Evolutionary conservation across 768 basidiomycete genomes (phyloP), one percentile per base, ranked within the genome.

Genomic region (Tulasnella sp.): DNA sequence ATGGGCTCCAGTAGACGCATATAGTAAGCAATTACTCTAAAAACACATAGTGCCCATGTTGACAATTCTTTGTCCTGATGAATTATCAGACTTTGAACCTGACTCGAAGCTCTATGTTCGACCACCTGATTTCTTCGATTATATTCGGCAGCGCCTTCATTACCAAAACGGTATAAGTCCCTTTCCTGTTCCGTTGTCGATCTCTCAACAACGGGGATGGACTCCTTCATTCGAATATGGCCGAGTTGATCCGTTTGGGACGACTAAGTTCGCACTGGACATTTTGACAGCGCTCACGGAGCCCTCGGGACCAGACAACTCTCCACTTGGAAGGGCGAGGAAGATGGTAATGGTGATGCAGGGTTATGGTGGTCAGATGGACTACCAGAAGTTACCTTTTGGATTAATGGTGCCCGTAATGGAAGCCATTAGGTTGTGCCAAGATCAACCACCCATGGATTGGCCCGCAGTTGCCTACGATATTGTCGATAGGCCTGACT

Each of bases 381-480:
- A 44, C 58, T 85, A 35, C 69, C 74, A 48, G 65, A n/a, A 66
- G 16, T 63, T 90, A 15, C 79, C 85, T 1, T 62, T 86, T 9
- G 84, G 85, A 0, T 69, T 86, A 25, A 75, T 80, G 1, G 73
- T 80, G 0, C 92, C 93, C 1, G 66, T 98, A 4, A 69, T 81
- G 47, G 95, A 98, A 63, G 86, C 84, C 1, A 70, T 83, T n/a
- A 68, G 88, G 54, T 79, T 81, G 7, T 89, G 87, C 55, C 90
- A 93, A 61, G 65, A 83, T 5, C 73, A 78, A 0, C 86, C 92
- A 2, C 78, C 81, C 1, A 70, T 72, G 3, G 72, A 79, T 55
- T 91, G 88, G 89, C 72, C 79, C 0, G 55, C 73, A n/a, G 69
- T 70, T 10, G 74, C 78, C 12, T 90, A 87, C 63, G 66, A 70